Conservation (phyloP, 345 rosid species). For the Lenwebbia sp. region DNA sequence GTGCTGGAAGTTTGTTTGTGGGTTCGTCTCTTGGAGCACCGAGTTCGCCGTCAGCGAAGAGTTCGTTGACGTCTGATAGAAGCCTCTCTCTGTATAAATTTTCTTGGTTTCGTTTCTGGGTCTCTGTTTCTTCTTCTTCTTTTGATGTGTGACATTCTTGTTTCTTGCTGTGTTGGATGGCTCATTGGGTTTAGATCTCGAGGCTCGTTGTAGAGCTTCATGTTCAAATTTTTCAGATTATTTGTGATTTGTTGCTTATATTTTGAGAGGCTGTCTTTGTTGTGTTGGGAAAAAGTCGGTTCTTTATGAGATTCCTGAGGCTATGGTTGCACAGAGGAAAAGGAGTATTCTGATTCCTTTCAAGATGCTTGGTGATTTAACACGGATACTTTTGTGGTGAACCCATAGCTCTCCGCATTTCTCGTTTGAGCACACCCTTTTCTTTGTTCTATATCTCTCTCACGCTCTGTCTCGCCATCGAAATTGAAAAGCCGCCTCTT, state of each 20-base stretch:
- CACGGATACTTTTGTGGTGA: slow-evolving; percentile 17
- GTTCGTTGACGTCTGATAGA: neutral
- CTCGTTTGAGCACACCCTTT: neutral
- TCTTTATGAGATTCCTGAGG: slow-evolving; percentile 45
- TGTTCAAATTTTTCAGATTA: neutral
- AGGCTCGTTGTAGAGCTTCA: neutral
- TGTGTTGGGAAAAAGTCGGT: slow-evolving; percentile 8
- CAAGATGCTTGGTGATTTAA: slow-evolving; percentile 16
- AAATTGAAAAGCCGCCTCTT: neutral
- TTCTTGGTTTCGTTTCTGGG: neutral
- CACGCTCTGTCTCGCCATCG: slow-evolving; percentile 7
- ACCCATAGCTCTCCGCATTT: slow-evolving; percentile 13
- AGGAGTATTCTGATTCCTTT: slow-evolving; percentile 44
- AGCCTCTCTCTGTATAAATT: neutral
- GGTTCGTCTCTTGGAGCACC: neutral
- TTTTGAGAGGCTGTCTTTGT: neutral
- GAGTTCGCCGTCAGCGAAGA: neutral
- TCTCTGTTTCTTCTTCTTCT: neutral
- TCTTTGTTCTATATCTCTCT: neutral
- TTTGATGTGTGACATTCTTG: neutral
- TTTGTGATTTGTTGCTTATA: neutral
- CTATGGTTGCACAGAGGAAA: slow-evolving; percentile 11
- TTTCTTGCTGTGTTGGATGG: neutral
- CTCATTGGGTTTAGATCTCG: neutral
- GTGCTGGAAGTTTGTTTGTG: neutral